phyloP scores from a whole-genome alignment of 2,329 filamentous ascomycete species.

The Fusarium penzigii region DNA sequence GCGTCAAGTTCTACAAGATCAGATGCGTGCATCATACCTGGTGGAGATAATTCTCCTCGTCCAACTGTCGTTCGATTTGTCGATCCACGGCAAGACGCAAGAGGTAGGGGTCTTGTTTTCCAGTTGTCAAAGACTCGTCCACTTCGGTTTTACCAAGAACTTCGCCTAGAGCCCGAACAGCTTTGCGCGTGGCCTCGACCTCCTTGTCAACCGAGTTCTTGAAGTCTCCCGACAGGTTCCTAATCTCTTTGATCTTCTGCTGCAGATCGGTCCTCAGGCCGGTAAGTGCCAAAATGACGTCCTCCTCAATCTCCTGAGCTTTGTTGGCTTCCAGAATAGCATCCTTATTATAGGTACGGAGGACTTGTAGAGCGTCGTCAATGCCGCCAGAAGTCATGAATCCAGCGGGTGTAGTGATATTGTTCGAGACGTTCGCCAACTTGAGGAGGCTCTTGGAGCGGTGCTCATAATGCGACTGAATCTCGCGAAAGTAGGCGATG shows the following conservation, averaged over 20 bases:
- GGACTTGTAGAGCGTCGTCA: slow-evolving; percentile 78
- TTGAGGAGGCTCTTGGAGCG: slow-evolving; percentile 81
- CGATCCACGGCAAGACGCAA: slow-evolving; percentile 83
- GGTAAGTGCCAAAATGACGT: slow-evolving; percentile 85
- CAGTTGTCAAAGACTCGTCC: slow-evolving; percentile 70
- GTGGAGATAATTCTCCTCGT: slow-evolving; percentile 97
- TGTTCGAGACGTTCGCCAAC: slow-evolving; percentile 81
- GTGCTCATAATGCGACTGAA: slow-evolving; percentile 85
- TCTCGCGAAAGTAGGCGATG: slow-evolving; percentile 90
- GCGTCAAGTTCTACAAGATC: too few species aligned
- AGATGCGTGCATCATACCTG: slow-evolving; percentile 44
- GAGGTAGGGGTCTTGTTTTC: slow-evolving; percentile 91
- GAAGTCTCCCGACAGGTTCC: slow-evolving; percentile 88
- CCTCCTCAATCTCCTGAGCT: slow-evolving; percentile 84
- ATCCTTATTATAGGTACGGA: slow-evolving; percentile 81
- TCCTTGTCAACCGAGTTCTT: slow-evolving; percentile 97
- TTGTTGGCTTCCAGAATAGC: slow-evolving; percentile 81
- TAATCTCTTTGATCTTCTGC: slow-evolving; percentile 99
- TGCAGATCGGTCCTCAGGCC: slow-evolving; percentile 85
- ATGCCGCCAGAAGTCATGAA: slow-evolving; percentile 84
- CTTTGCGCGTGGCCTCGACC: slow-evolving; percentile 79
- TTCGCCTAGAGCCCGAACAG: slow-evolving; percentile 80
- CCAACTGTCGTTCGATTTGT: slow-evolving; percentile 87
- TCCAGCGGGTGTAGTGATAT: slow-evolving; percentile 69
- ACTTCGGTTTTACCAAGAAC: slow-evolving; percentile 76